phyloP scores from a whole-genome alignment of 2,329 filamentous ascomycete genomes.

The Pseudogymnoascus sp. region DNA sequence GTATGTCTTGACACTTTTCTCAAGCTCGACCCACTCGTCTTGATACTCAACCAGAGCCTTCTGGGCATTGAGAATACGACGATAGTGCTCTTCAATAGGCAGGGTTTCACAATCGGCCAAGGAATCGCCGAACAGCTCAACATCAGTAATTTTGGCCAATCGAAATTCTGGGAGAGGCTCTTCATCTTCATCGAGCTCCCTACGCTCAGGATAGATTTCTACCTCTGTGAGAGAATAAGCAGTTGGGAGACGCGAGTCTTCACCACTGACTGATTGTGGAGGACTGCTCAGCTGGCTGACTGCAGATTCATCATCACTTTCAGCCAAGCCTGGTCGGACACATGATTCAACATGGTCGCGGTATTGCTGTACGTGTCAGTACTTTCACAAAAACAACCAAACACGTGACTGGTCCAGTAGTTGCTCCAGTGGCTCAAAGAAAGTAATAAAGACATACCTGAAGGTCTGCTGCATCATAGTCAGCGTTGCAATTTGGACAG shows the following conservation, averaged over 20 bases:
- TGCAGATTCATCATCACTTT: conserved; percentile 17
- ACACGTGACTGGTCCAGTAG: neutral
- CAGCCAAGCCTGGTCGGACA: conserved; percentile 18
- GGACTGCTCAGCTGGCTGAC: conserved; percentile 21
- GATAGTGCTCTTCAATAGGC: conserved; percentile 37
- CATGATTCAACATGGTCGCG: conserved; percentile 25
- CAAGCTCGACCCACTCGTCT: conserved; percentile 44
- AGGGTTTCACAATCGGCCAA: conserved; percentile 46
- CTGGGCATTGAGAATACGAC: conserved; percentile 38
- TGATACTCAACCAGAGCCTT: conserved; percentile 45
- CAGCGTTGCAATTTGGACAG: neutral
- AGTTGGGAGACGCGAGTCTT: neutral
- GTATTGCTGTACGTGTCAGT: conserved; percentile 24
- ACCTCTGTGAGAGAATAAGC: neutral
- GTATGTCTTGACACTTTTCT: conserved; percentile 34
- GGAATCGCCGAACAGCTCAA: conserved; percentile 41
- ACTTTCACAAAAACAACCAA: neutral
- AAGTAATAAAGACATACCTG: neutral
- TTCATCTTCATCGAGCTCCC: conserved; percentile 12
- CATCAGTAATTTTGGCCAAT: conserved; percentile 39
- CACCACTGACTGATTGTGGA: conserved; percentile 10
- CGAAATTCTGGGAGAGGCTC: neutral
- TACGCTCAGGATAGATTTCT: conserved; percentile 6
- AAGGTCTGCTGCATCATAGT: conserved; percentile 1
- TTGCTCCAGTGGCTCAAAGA: neutral